Percentiles rank a stretch among this genome's conserved stretches.
These are phyloP conservation scores for Raphanus raphanistrum DNA, from an alignment of 345 rosid species.

Conservation along the genomic window DNA sequence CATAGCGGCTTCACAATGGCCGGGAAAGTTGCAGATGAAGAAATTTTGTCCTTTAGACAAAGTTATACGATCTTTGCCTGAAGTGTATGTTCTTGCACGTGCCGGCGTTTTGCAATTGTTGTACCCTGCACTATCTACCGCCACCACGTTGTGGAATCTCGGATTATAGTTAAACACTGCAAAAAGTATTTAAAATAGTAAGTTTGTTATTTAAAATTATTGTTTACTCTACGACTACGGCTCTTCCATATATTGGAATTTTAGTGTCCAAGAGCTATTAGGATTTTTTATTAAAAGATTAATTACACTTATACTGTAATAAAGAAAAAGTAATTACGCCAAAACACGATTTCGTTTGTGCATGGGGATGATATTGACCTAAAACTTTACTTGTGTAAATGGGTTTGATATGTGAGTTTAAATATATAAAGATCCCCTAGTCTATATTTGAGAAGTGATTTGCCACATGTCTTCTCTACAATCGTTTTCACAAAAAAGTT, in stretches of 20 bases:
- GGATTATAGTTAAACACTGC: constrained; percentile 65
- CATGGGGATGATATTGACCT: constrained; percentile 2
- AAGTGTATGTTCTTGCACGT: constrained; percentile 36
- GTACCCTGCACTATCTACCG: constrained; percentile 46
- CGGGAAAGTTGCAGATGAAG: constrained; percentile 49
- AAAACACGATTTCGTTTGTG: constrained; percentile 7
- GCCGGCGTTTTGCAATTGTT: constrained; percentile 40
- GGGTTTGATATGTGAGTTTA: not conserved
- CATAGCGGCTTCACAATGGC: constrained; percentile 55
- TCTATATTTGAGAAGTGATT: too few species aligned
- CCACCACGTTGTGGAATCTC: constrained; percentile 47
- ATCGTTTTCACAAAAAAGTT: too few species aligned
- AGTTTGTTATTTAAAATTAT: too few species aligned
- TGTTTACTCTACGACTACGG: too few species aligned
- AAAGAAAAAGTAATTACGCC: not conserved
- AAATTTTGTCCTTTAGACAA: constrained; percentile 51
- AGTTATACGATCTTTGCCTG: constrained; percentile 57
- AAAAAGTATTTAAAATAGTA: not conserved
- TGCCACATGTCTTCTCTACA: too few species aligned
- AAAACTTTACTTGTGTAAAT: constrained; percentile 9
- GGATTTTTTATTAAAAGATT: not conserved
- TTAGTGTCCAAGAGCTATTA: not conserved
- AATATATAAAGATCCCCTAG: too few species aligned
- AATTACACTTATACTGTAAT: not conserved
- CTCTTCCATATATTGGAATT: not conserved